phyloP scores from a whole-genome alignment of 768 basidiomycete genomes.

The Rhizopogon vinicolor region DNA sequence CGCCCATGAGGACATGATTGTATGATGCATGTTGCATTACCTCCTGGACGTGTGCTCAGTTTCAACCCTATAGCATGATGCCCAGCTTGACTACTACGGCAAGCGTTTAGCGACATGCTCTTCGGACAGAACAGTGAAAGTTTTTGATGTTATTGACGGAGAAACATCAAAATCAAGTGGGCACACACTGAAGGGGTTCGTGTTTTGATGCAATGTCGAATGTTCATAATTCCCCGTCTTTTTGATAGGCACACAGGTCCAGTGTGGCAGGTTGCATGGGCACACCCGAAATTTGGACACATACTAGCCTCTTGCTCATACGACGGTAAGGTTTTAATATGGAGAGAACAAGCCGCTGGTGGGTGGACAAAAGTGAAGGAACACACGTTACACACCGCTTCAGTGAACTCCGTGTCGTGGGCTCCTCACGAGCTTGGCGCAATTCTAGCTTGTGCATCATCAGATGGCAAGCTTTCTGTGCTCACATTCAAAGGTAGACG shows the following conservation, averaged over 20 bases:
- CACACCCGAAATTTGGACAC: constrained; percentile 93
- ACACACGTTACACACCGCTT: constrained; percentile 89
- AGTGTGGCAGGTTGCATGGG: constrained; percentile 98
- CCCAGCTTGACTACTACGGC: constrained; percentile 97
- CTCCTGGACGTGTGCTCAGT: not conserved
- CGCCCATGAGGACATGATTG: constrained; percentile 97
- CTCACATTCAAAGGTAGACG: constrained; percentile 89
- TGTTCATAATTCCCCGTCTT: not conserved
- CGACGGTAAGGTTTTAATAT: constrained; percentile 96
- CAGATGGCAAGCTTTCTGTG: constrained; percentile 94
- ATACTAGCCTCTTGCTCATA: constrained; percentile 98
- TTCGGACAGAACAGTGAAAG: constrained; percentile 89
- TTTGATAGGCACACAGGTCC: constrained; percentile 82
- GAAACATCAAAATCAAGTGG: constrained; percentile 62
- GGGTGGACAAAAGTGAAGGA: constrained; percentile 95
- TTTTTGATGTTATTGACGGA: constrained; percentile 91
- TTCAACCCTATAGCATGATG: constrained; percentile 72
- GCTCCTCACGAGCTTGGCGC: constrained; percentile 99
- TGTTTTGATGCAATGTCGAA: not conserved
- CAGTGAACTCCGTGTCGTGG: constrained; percentile 97
- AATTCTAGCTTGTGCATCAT: constrained; percentile 92
- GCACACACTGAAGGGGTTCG: constrained; percentile 77
- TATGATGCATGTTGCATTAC: constrained; percentile 25
- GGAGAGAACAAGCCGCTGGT: constrained; percentile 81
- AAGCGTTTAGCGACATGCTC: constrained; percentile 95